Conservation (phyloP, 164 flowering plant species). For the Magnolia changhungtana region DNA sequence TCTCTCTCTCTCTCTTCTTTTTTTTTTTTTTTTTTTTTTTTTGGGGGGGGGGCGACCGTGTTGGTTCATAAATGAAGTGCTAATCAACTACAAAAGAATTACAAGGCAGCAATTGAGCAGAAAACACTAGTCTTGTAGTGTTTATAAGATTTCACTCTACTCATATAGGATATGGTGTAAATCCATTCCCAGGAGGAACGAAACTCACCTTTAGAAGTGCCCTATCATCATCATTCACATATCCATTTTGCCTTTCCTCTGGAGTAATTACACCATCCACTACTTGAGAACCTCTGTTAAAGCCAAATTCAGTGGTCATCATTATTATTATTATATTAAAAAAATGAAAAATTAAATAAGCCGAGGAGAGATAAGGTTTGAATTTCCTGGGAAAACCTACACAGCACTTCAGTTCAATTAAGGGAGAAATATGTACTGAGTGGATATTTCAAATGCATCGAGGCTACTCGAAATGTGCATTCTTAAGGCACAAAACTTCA, state of each 20-base stretch:
- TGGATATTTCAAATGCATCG: not conserved
- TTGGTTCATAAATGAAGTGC: not conserved
- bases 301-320: not conserved
- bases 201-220: slow-evolving; percentile 76
- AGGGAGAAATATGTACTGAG: no score
- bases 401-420: no score
- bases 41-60: no score
- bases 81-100: not conserved
- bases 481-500: not conserved
- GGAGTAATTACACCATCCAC: slow-evolving; percentile 59
- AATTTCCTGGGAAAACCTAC: no score
- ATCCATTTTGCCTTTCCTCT: slow-evolving; percentile 82
- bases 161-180: not conserved
- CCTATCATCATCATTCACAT: slow-evolving; percentile 77
- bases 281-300: slow-evolving; percentile 49
- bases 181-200: not conserved
- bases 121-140: not conserved
- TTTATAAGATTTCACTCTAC: not conserved
- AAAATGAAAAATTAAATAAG: not conserved
- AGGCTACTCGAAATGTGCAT: not conserved
- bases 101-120: not conserved
- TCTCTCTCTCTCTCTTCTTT: no score
- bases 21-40: no score
- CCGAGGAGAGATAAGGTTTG: no score
- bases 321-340: not conserved